Evolutionary conservation across 2,329 filamentous ascomycete genomes (phyloP), one percentile per base, ranked within the genome.

Genomic region (Mycosphaerella sp.): DNA sequence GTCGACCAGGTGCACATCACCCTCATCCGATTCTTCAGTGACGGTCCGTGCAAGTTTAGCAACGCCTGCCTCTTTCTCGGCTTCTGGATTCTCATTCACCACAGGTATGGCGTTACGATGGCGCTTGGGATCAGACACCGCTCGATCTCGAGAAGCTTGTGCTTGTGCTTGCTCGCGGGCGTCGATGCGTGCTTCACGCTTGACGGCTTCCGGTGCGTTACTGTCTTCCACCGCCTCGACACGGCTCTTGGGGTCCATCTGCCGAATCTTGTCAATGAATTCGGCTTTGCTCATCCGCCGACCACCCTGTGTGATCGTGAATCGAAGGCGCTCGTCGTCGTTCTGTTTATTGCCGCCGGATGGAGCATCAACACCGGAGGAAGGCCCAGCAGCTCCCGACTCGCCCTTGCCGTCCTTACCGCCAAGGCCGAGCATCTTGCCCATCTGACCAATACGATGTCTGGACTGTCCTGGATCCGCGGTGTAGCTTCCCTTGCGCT

Each of bases 251-350:
- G 81, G 80, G 66, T 92, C 86, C 56, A 92, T 76, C 59, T 83
- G 80, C 59, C 83, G 81, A 65, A 93, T 84, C 66, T 89, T 83
- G 45, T 79, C 76, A 57, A 93, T 82, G 66, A 93, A 92, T 65
- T 90, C 86, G 4, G 85, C 82, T 71, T 91, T 91, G 58, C 80
- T 90, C 81, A 93, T 85, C 45, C 87, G 81, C 57, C 79, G 77
- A 5, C 86, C 86, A n/a, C 83, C 80, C 34, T 84, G 82, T 43
- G 80, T 82, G 59, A 92, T 86, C 1, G 84, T 90, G 70, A 91
- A 92, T 11, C 87, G 81, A 52, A 92, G 83, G 52, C 82, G 77
- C 11, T 80, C 78, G 60, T 91, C 87, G 54, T 91, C 86, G 1
- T 79, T 78, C n/a, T 78, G 73, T 5, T 64, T 61, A 39, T 66